These are phyloP conservation scores for Panaeolus papilionaceus DNA, from an alignment of 768 basidiomycete species.

Conservation along the genomic window DNA sequence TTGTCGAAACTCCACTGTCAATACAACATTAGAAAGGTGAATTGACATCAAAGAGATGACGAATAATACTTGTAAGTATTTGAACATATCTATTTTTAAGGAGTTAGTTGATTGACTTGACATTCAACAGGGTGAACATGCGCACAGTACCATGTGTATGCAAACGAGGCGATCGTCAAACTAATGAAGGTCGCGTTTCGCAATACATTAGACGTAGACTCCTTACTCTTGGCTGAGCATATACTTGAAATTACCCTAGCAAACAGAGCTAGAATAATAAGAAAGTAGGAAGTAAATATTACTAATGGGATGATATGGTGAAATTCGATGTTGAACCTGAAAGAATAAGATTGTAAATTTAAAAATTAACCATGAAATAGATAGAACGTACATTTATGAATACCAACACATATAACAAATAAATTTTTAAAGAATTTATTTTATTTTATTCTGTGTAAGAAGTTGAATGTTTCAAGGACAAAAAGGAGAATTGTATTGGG, in stretches of 20 bases:
- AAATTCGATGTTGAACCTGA: slow-evolving; percentile 4
- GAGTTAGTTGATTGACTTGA: not conserved
- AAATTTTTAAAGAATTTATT: too few species aligned
- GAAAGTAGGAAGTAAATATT: slow-evolving; percentile 36
- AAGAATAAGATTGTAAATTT: not conserved
- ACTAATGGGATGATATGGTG: slow-evolving; percentile 27
- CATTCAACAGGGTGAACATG: not conserved
- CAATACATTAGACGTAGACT: not conserved
- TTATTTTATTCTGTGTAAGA: too few species aligned
- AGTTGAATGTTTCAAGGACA: slow-evolving; percentile 24
- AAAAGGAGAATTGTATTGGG: slow-evolving; percentile 16
- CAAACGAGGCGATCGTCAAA: slow-evolving; percentile 34
- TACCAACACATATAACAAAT: too few species aligned
- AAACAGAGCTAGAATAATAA: slow-evolving; percentile 32
- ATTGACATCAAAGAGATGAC: not conserved
- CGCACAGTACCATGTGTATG: slow-evolving; percentile 45
- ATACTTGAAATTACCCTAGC: slow-evolving; percentile 16
- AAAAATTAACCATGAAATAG: not conserved
- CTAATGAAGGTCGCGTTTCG: slow-evolving; percentile 23
- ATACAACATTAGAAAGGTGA: not conserved
- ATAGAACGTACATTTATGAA: too few species aligned
- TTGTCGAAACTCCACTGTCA: slow-evolving; percentile 60
- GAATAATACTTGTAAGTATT: slow-evolving; percentile 35
- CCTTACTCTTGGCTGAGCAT: slow-evolving; percentile 2
- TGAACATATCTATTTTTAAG: slow-evolving; percentile 37